phyloP scores from a whole-genome alignment of 257 asterid genomes.

The Oldenlandia corymbosa region DNA sequence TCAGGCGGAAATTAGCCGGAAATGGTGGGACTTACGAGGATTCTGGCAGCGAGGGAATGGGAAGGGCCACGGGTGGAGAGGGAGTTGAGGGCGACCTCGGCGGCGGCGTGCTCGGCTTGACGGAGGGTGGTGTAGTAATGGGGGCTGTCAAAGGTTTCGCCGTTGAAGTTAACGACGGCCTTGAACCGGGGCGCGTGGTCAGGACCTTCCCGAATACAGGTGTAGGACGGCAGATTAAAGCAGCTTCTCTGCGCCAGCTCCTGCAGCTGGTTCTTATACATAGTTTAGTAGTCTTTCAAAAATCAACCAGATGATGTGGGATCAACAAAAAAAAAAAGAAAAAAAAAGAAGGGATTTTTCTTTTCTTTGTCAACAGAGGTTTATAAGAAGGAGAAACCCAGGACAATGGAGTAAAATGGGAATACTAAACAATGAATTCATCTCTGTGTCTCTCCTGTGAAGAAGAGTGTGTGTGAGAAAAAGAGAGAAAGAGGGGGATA shows the following conservation, averaged over 20 bases:
- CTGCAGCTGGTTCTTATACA: constrained; percentile 91
- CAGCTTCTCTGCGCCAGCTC: constrained; percentile 95
- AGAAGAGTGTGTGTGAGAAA: neutral
- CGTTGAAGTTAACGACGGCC: constrained; percentile 66
- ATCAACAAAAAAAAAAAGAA: too few relatives aligned
- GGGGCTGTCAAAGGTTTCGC: constrained; percentile 62
- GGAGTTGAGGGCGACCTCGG: constrained; percentile 65
- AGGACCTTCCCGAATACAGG: constrained; percentile 72
- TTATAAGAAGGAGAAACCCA: too few relatives aligned
- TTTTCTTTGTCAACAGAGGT: too few relatives aligned
- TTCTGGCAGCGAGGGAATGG: constrained; percentile 63
- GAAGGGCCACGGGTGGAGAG: constrained; percentile 59
- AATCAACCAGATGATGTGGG: too few relatives aligned
- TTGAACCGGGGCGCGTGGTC: constrained; percentile 95
- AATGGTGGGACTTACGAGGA: constrained; percentile 40
- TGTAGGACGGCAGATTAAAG: constrained; percentile 73
- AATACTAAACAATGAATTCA: too few relatives aligned
- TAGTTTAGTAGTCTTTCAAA: neutral
- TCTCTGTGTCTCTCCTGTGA: too few relatives aligned
- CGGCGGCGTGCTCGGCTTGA: constrained; percentile 83
- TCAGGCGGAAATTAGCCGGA: neutral
- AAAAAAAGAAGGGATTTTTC: too few relatives aligned
- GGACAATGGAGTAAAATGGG: too few relatives aligned
- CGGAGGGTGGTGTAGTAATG: constrained; percentile 64
- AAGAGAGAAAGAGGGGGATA: neutral